Evolutionary conservation across 2,329 filamentous ascomycete genomes (phyloP), one percentile per base, ranked within the genome.

Genomic region (Fusarium tuaranense): DNA sequence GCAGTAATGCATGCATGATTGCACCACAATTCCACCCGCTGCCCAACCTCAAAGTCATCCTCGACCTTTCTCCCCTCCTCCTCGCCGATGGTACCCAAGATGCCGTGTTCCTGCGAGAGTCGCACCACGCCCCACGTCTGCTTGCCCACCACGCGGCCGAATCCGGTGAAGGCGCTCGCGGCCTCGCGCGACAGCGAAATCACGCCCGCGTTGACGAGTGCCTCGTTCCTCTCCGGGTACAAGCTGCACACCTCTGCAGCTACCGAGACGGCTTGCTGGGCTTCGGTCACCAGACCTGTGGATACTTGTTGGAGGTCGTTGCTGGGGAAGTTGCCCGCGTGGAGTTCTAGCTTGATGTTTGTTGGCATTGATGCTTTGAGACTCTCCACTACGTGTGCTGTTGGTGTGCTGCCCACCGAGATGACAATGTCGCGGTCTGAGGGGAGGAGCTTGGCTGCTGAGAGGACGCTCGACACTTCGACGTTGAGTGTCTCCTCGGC

Each of bases 261-360:
- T 2, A 84, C 74, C 4, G 80, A 78, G 6, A 80, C 74, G 4
- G 83, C 81, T 38, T 81, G 81, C 32, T 81, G 78, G 2, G 72
- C 65, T 20, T 79, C 65, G 0, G 55, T 51, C 16, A 84, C 79
- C 7, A 83, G 69, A 1, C 80, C 79, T 1, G 83, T 84, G 2
- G 81, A 81, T 3, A 84, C 79, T 63, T 84, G 83, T 41, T 84
- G 83, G 18, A 84, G 81, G 41, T 84, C 83, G n/a, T 83, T 82
- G 36, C 77, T 77, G 4, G 81, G 81, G 58, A 83, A 84, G 67
- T 84, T 83, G 18, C 82, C 82, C 12, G 82, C 82, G 39, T 84
- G 82, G 4, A 84, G 71, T 70, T 84, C 82, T 1, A 84, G 63
- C n/a, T 77, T 79, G 20, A 84, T 67, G 30, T 81, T 82, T 6